Conservation (phyloP, 2,329 filamentous ascomycete genomes). For the Fusarium keratoplasticum region DNA sequence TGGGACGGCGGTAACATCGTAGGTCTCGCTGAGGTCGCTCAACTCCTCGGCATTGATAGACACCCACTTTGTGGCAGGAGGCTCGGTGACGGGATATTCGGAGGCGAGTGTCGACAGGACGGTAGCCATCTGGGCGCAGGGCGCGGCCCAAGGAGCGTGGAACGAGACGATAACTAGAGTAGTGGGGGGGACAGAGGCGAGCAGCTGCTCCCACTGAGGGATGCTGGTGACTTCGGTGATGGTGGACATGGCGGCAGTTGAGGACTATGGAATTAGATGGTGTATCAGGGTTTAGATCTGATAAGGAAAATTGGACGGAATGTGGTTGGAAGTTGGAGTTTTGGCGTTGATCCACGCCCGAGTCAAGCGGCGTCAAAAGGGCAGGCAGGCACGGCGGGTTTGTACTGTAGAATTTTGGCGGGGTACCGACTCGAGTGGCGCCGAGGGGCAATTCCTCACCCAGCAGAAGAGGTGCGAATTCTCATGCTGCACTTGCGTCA, state of each 20-base stretch:
- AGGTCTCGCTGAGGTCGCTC: constrained; percentile 89
- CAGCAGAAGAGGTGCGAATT: constrained; percentile 17
- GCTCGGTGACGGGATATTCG: constrained; percentile 79
- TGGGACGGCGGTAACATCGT: constrained; percentile 94
- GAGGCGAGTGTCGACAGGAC: constrained; percentile 87
- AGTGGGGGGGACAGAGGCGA: constrained; percentile 73
- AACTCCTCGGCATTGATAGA: constrained; percentile 95
- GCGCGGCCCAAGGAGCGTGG: constrained; percentile 95
- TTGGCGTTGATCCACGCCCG: constrained; percentile 27
- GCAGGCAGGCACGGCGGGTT: background rate
- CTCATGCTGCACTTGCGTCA: constrained; percentile 41
- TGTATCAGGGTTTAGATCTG: constrained; percentile 28
- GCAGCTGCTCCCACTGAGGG: constrained; percentile 76
- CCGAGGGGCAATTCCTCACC: constrained; percentile 33
- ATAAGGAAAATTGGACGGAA: constrained; percentile 26
- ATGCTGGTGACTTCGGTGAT: constrained; percentile 82
- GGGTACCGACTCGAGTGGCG: constrained; percentile 31
- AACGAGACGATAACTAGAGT: constrained; percentile 90
- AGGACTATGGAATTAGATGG: constrained; percentile 13
- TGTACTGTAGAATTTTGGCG: constrained; percentile 37
- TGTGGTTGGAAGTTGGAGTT: constrained; percentile 17
- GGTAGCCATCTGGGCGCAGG: constrained; percentile 92
- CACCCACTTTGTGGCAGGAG: constrained; percentile 81
- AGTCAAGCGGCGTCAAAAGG: constrained; percentile 22
- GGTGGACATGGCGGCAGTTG: constrained; percentile 70